A percentile compares a stretch with the other conserved stretches of the same genome.
These are phyloP conservation scores for Zymoseptoria ardabiliae DNA, from an alignment of 2,329 filamentous ascomycete species.

Conservation along the genomic window DNA sequence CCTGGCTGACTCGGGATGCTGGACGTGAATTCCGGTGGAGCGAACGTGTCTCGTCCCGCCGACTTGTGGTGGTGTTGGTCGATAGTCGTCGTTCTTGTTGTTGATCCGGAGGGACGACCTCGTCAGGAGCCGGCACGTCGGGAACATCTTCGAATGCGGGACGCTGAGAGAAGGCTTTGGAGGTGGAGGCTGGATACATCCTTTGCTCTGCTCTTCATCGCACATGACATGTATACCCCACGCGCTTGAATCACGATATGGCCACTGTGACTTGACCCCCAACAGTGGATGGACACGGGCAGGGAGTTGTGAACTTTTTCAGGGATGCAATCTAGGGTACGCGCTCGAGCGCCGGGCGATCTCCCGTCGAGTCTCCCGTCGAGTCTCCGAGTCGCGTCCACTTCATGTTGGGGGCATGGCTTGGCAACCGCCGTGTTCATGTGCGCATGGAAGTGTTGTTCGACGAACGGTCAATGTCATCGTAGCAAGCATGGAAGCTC, in stretches of 20 bases:
- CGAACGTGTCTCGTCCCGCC: constrained; percentile 18
- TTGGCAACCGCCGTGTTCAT: background rate
- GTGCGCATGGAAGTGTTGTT: background rate
- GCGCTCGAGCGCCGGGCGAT: background rate
- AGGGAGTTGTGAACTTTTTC: background rate
- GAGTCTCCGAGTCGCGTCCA: background rate
- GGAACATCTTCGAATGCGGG: constrained; percentile 1
- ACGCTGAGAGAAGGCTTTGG: background rate
- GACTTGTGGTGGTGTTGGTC: constrained; percentile 15
- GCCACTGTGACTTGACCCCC: background rate
- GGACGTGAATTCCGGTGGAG: constrained; percentile 12
- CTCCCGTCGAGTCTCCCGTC: background rate
- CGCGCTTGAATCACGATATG: background rate
- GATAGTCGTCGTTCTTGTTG: constrained; percentile 5
- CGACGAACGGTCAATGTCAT: background rate
- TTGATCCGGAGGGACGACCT: background rate
- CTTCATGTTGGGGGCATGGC: background rate
- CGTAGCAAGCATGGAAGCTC: too few relatives aligned
- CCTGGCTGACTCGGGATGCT: constrained; percentile 10
- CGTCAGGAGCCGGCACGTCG: constrained; percentile 3
- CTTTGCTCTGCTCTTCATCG: background rate
- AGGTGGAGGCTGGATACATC: background rate
- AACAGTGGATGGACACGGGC: background rate
- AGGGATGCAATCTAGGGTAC: background rate
- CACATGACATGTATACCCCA: too few relatives aligned